Evolutionary conservation across 108 stramenopile species (phyloP), one percentile per base, ranked within the genome.

Genomic region (Craspedostauros australis): DNA sequence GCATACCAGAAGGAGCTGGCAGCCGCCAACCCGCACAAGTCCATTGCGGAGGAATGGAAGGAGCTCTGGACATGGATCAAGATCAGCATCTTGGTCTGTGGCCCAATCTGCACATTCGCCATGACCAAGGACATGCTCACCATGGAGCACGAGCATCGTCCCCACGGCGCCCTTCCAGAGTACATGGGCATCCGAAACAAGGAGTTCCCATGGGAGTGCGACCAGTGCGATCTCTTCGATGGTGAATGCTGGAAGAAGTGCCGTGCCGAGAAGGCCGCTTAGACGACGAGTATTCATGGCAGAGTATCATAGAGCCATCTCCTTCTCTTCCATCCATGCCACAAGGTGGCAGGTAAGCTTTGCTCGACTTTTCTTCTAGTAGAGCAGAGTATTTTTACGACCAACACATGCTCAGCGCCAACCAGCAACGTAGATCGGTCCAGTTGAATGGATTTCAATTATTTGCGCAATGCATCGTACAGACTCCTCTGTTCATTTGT

Each of bases 161-260:
- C 56, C 8, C 54, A 80, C 27, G 86, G 77, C 24, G 66, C 75
- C 18, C 14, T 79, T 27, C 91, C 91, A 9, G 91, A 88, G 45
- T 92, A 94, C 77, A 93, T 95, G 94, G 53, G 62, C 23, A 88
- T 94, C 64, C 91, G 94, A 50, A 73, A 53, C 53, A 96, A 95
- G 81, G 91, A 91, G 31, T 92, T 82, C 61, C 93, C 95, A n/a
- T 96, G 95, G 95, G 87, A 84, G 39, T 96, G 95, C 50, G 82
- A 86, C 26, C 82, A 88, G 31, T 96, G 95, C 57, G 77, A 75
- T 28, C 50, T 95, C 46, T 90, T 95, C 33, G 91, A 96, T 73
- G 42, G 61, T 51, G 71, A 72, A 21, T 96, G 95, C 84, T 96
- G 93, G 88, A 82, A 85, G 72, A 82, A 93, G 73, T 96, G 95